Evolutionary conservation across 176 grass and related monocot species (phyloP), one percentile per base, ranked within the genome.

Genomic region (Bothriochloa decipiens): DNA sequence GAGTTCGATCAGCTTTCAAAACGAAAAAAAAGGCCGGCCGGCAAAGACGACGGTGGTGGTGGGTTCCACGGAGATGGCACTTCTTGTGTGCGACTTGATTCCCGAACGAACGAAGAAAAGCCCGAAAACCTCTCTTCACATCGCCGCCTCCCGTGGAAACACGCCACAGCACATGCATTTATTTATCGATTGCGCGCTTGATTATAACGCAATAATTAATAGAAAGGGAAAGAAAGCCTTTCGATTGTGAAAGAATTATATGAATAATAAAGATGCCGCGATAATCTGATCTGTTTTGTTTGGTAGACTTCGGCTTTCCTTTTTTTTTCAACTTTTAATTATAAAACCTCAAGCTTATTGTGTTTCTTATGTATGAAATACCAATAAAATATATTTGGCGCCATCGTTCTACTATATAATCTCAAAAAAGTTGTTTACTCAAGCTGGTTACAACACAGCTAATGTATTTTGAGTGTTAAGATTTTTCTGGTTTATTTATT

Each of bases 61-160:
- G 26, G 50, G 78, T 3, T 47, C 86, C 81, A 7, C 9, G 49
- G 49, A 28, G 18, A 17, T 5, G 42, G 69, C 42, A 18, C 76
- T 63, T 32, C 29, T 32, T 26, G 60, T 26, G 23, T 0, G 23
- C n/a, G 79, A 46, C 76, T 68, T 80, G 61, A 23, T 63, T 77
- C 66, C 53, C 75, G 72, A 25, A 41, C 49, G 25, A n/a, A 11
- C 4, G 0, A 39, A 50, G 74, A 22, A 81, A 55, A 39, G 57
- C 23, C 29, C 71, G 0, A 26, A 7, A 42, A 72, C 35, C 23
- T 60, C 50, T 43, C 68, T 82, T 72, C 80, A 82, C 68, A 68
- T 82, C 68, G 80, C 50, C 50, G 57, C 50, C 68, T 71, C n/a
- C 50, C 33, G 29, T 69, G 62, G 22, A 74, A 55, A 72, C 41